Evolutionary conservation across 73 alveolate species (phyloP).

Genomic region (Durusdinium trenchii): DNA sequence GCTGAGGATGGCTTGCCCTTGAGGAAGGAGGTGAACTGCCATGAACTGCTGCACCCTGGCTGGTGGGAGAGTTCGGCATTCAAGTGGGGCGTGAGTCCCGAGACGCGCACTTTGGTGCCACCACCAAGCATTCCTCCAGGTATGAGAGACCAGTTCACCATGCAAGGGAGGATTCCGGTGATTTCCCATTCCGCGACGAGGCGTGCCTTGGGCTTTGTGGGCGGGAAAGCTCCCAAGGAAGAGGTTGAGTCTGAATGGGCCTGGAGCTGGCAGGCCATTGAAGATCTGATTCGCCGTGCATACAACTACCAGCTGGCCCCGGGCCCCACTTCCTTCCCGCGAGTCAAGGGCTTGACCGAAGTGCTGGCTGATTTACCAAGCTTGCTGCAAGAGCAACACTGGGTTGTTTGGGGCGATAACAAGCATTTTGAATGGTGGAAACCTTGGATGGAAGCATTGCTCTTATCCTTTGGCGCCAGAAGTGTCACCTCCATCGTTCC

Average conservation of each 20-base stretch:
- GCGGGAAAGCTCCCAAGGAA: constrained; percentile 42
- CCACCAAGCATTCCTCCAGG: constrained; percentile 43
- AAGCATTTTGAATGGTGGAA: constrained; percentile 85
- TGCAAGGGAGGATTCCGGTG: constrained; percentile 23
- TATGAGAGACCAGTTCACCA: background rate
- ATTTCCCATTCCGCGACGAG: constrained; percentile 46
- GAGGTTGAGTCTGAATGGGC: background rate
- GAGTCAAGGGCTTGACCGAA: constrained; percentile 40
- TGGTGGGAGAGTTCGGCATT: background rate
- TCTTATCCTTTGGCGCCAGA: constrained; percentile 35
- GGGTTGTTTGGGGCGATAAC: constrained; percentile 73
- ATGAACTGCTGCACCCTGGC: constrained; percentile 9
- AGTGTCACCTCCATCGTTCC: constrained; percentile 50
- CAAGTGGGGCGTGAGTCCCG: background rate
- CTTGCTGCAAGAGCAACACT: constrained; percentile 19
- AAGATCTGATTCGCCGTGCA: background rate
- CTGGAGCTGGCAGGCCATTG: constrained; percentile 35
- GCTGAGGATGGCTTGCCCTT: background rate
- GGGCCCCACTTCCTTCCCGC: constrained; percentile 34
- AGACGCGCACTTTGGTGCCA: too few species aligned
- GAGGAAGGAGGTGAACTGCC: background rate
- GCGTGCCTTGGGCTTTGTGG: constrained; percentile 46
- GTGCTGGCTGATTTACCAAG: constrained; percentile 34
- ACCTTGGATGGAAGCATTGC: constrained; percentile 58
- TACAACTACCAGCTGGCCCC: constrained; percentile 30